Conservation (phyloP, 176 grass and related monocot genomes). For the Areca catechu region DNA sequence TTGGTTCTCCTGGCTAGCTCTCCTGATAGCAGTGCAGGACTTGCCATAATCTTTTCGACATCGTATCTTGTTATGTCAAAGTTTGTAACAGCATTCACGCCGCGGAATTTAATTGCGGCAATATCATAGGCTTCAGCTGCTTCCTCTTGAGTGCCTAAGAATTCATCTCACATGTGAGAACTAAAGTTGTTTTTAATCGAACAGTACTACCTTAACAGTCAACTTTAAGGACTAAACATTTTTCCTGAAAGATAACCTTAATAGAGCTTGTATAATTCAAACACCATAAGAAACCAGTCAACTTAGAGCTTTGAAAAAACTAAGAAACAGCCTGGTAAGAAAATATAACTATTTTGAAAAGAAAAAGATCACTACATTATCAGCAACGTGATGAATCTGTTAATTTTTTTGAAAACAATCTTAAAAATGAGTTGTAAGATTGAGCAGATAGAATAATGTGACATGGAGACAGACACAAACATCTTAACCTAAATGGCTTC, state of each 20-base stretch:
- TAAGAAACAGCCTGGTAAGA: slow-evolving; percentile 58
- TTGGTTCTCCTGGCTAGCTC: slow-evolving; percentile 59
- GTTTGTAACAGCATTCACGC: slow-evolving; percentile 86
- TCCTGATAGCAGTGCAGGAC: slow-evolving; percentile 50
- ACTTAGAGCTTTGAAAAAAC: slow-evolving; percentile 44
- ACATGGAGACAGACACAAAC: no score
- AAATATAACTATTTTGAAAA: slow-evolving; percentile 42
- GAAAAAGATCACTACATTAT: not conserved
- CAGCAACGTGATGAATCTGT: slow-evolving; percentile 21
- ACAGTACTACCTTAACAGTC: not conserved
- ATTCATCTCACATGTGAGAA: slow-evolving; percentile 10
- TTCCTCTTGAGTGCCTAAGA: slow-evolving; percentile 73
- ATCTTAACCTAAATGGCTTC: slow-evolving; percentile 1
- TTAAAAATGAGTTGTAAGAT: slow-evolving; percentile 24
- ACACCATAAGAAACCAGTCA: slow-evolving; percentile 41
- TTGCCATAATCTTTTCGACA: slow-evolving; percentile 71
- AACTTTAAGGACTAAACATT: not conserved
- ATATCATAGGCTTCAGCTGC: slow-evolving; percentile 93
- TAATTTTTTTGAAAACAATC: slow-evolving; percentile 18
- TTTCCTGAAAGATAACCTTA: not conserved
- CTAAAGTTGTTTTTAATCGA: not conserved
- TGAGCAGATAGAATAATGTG: no score
- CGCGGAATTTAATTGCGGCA: slow-evolving; percentile 95
- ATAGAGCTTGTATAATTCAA: not conserved
- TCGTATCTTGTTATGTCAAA: slow-evolving; percentile 83